Percentiles rank a stretch among this genome's conserved stretches.
These are phyloP conservation scores for Fusarium sambucinum DNA, from an alignment of 2,329 filamentous ascomycete species.

Conservation along the genomic window DNA sequence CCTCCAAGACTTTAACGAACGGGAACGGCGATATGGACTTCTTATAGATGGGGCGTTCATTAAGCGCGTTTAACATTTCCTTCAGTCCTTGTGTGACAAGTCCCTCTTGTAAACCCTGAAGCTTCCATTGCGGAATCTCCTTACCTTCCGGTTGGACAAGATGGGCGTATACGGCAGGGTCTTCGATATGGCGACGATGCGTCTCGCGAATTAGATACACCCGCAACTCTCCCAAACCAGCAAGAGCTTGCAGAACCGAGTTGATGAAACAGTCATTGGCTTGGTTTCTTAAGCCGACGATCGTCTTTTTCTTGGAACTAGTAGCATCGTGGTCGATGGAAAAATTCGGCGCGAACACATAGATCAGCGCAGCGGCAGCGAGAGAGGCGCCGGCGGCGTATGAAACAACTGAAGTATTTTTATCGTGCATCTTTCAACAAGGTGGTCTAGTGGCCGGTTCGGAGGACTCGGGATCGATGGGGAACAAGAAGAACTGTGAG, in stretches of 20 bases:
- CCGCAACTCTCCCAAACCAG: conserved; percentile 88
- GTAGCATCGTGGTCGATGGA: conserved; percentile 87
- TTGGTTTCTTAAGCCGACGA: conserved; percentile 88
- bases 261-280: conserved; percentile 99
- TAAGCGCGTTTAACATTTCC: conserved; percentile 90
- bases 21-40: conserved; percentile 92
- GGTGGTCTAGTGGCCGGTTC: conserved; percentile 33
- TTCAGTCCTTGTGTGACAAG: conserved; percentile 89
- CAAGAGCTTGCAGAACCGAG: conserved; percentile 91
- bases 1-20: conserved; percentile 86
- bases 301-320: conserved; percentile 79
- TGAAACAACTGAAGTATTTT: conserved; percentile 68
- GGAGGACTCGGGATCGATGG: conserved; percentile 36
- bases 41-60: conserved; percentile 91
- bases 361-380: conserved; percentile 93
- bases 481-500: conserved; percentile 11
- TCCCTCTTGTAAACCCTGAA: conserved; percentile 79
- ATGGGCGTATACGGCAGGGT: conserved; percentile 77
- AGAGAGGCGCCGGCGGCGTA: conserved; percentile 97
- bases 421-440: conserved; percentile 53
- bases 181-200: conserved; percentile 84
- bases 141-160: conserved; percentile 64
- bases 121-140: conserved; percentile 68
- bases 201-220: conserved; percentile 93
- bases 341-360: conserved; percentile 98